Conservation (phyloP, 805 yeast genomes). For the Metschnikowia corniflorae region DNA sequence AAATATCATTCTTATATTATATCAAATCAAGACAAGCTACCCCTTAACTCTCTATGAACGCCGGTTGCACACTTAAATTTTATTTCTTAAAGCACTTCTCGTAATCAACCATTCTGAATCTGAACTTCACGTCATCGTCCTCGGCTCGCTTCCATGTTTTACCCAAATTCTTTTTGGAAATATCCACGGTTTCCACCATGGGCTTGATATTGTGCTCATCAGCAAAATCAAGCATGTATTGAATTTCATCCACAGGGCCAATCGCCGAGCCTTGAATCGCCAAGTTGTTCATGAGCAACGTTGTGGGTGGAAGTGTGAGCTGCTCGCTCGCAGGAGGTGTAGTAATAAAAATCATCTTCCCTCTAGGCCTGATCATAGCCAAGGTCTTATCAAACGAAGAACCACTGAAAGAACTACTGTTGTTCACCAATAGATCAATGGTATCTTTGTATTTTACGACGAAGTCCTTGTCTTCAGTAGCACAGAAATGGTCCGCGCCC, state of each 20-base stretch:
- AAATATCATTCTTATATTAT: too few species aligned
- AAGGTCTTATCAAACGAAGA: constrained; percentile 49
- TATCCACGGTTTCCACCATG: constrained; percentile 59
- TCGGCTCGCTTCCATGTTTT: constrained; percentile 54
- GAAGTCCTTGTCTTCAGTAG: constrained; percentile 53
- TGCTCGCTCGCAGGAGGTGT: constrained; percentile 49
- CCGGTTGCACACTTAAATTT: too few species aligned
- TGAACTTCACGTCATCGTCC: constrained; percentile 56
- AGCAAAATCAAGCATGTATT: constrained; percentile 63
- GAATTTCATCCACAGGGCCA: constrained; percentile 63
- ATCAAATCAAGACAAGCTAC: not conserved
- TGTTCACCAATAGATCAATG: constrained; percentile 51
- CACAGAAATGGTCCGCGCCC: constrained; percentile 54
- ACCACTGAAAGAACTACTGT: constrained; percentile 50
- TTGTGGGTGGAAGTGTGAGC: constrained; percentile 46
- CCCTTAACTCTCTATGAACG: not conserved
- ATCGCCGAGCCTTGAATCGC: constrained; percentile 55
- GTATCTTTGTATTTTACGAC: constrained; percentile 25
- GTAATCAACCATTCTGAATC: constrained; percentile 59
- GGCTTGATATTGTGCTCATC: constrained; percentile 55
- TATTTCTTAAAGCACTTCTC: constrained; percentile 42
- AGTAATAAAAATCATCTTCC: constrained; percentile 64
- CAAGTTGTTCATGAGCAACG: constrained; percentile 49
- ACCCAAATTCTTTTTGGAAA: constrained; percentile 49
- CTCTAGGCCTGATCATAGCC: constrained; percentile 48